Evolutionary conservation across 495 filamentous ascomycete genomes (phyloP), one percentile per base, ranked within the genome.

Genomic region (Filosporella fistucella): DNA sequence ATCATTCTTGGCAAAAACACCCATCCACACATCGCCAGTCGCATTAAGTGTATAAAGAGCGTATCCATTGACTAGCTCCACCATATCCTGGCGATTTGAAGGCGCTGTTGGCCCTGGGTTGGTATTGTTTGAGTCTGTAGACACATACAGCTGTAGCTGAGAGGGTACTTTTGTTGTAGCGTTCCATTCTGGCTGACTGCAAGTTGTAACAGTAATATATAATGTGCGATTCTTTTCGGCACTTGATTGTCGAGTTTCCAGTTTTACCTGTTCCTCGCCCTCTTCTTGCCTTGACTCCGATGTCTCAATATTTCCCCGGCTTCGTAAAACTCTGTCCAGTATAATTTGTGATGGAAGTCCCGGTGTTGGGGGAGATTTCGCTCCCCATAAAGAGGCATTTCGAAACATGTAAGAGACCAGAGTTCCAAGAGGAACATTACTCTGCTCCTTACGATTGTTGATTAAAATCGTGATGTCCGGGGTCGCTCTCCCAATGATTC

Each of bases 191-290:
- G 91, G 91, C 54, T 89, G 88, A 13, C 73, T 54, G 64, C 91
- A 96, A 7, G 87, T 85, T 47, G 85, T 94, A 26, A 91, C 75
- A 3, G 89, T 86, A 39, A 96, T 73, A 55, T 82, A 95, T 6
- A 95, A 66, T 1, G 68, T 80, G 14, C 67, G 73, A 5, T 68
- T 45, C 1, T 53, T 12, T 21, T 45, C 41, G 46, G 45, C 25
- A 34, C 41, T 54, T 2, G 30, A 18, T 42, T 42, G 49, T 42
- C 42, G 55, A 37, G 23, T 17, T 32, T 21, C 32, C 22, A 56
- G 37, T 16, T 40, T 42, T 10, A 22, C 37, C 8, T 33, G 40
- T 36, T 39, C 33, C 2, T 43, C 25, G 3, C 14, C 25, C 16
- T 4, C 24, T 26, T 10, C 12, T 10, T 8, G 18, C 12, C 12